Evolutionary conservation across 108 stramenopile genomes (phyloP).

Genomic region (Conticribra guillardii): DNA sequence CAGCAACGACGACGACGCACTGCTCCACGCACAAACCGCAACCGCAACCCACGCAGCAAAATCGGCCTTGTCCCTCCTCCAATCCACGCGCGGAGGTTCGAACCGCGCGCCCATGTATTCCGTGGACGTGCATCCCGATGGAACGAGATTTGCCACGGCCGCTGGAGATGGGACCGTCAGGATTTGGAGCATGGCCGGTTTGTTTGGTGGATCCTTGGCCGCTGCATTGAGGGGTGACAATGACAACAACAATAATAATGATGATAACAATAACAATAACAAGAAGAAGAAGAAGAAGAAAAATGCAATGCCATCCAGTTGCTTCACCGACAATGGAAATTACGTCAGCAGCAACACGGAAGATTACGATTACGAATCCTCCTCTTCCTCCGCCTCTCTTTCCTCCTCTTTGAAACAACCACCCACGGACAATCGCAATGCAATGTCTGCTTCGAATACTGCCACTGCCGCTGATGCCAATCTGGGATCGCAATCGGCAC

Average conservation of each 20-base stretch:
- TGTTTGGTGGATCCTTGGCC: constrained; percentile 53
- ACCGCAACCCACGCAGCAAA: constrained; percentile 36
- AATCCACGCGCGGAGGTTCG: constrained; percentile 32
- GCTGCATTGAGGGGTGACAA: constrained; percentile 19
- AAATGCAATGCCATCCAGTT: constrained; percentile 35
- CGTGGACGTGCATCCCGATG: constrained; percentile 74
- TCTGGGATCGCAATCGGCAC: constrained; percentile 11
- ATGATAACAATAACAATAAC: constrained; percentile 2
- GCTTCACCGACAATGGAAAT: constrained; percentile 48
- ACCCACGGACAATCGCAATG: no score
- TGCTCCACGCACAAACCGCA: neutral
- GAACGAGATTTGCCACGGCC: constrained; percentile 77
- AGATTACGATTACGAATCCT: constrained; percentile 33
- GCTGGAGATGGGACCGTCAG: constrained; percentile 86
- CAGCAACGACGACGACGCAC: neutral
- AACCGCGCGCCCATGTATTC: constrained; percentile 69
- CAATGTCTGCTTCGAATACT: constrained; percentile 3
- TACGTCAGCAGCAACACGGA: constrained; percentile 72
- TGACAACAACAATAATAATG: constrained; percentile 1
- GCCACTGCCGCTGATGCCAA: neutral
- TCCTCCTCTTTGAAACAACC: constrained; percentile 6
- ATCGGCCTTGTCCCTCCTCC: constrained; percentile 53
- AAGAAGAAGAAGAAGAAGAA: constrained; percentile 14
- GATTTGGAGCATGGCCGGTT: constrained; percentile 66
- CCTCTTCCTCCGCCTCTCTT: constrained; percentile 6